Base-by-base conservation (phyloP, 2,329 filamentous ascomycete species). In the Sordariomycetes sp. region DNA sequence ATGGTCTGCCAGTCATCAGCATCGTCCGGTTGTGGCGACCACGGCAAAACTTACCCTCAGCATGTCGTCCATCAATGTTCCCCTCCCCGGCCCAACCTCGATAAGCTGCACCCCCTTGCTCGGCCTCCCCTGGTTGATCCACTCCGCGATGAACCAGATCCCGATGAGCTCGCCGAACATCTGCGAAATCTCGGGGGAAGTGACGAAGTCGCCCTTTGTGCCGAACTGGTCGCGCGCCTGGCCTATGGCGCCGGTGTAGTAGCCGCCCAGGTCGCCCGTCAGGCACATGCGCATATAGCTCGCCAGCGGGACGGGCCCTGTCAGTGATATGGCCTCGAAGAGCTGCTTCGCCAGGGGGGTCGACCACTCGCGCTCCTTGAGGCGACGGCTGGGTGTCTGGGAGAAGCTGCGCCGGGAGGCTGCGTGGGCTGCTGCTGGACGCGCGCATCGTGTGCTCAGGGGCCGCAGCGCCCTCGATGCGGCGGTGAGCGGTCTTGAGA, bases 221-320 rank as follows among this genome's bases (percentile, higher is more conserved):
- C 92, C 92, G 48, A 98, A 98, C 42, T 90, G 88, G 51, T 95
- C 88, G 30, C 79, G 74, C 15, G 72, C 79, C 39, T 75, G 61
- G 8, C 71, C 70, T 28, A 80, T 70, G 17, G 78, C 75, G 5
- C 81, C 75, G 1, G 87, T 96, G 61, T 98, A 98, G 64, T 98
- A 98, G 35, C 92, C 92, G 38, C 86, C 87, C 25, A 86, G 63
- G 40, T 92, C 85, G 9, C 85, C 84, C 1, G 92, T 98, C 42
- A 98, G 75, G 56, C 90, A 95, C 80, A 96, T 94, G 54, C 92
- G 88, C 92, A 98, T 98, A 58, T 88, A 98, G 34, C 86, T 82
- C 5, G 92, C 88, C 40, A 98, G 74, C 1, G 92, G 86, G 19
- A 96, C 79, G 4, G 92, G 90, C 0, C 92, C 92, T 9, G 92